Percentiles rank a stretch among this genome's conserved stretches.
Conservation (phyloP, 352 stramenopile genomes). For the Phytopythium aichiense region DNA sequence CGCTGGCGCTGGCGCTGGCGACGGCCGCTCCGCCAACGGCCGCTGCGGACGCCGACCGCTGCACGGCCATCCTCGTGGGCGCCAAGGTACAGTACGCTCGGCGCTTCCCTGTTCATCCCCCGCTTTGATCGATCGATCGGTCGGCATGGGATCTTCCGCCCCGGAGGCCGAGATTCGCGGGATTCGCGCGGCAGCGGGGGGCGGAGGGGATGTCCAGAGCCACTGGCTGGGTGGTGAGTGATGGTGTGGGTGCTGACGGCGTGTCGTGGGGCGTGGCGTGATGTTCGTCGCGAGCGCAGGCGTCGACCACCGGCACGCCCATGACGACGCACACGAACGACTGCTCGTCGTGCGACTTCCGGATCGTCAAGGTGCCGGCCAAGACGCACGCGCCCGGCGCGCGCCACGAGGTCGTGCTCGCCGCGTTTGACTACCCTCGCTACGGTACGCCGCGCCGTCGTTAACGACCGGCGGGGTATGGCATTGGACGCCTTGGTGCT, state of each 20-base stretch:
- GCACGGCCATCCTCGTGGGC: conserved; percentile 77
- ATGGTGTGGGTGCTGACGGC: conserved; percentile 5
- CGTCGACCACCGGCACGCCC: conserved; percentile 51
- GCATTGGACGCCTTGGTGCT: too few relatives aligned
- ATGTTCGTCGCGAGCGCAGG: conserved; percentile 18
- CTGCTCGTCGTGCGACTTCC: conserved; percentile 81
- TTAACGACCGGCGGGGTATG: too few relatives aligned
- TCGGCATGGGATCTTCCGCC: background rate
- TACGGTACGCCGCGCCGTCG: conserved; percentile 38
- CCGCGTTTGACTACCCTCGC: conserved; percentile 60
- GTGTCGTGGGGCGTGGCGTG: background rate
- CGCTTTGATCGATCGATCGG: too few relatives aligned
- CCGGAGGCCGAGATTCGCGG: background rate
- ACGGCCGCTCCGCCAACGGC: conserved; percentile 4
- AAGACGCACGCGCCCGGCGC: conserved; percentile 37
- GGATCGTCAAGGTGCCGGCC: conserved; percentile 70
- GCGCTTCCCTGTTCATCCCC: too few relatives aligned
- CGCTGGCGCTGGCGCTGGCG: conserved; percentile 22
- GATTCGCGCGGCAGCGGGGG: background rate
- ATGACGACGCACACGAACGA: conserved; percentile 86
- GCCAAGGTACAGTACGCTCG: conserved; percentile 37
- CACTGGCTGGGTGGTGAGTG: background rate
- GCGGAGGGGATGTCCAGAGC: background rate
- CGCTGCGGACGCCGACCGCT: conserved; percentile 46
- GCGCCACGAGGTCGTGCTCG: conserved; percentile 54